These are phyloP conservation scores for Lasiosphaeriaceae sp. DNA, from an alignment of 495 filamentous ascomycete species.

Conservation along the genomic window DNA sequence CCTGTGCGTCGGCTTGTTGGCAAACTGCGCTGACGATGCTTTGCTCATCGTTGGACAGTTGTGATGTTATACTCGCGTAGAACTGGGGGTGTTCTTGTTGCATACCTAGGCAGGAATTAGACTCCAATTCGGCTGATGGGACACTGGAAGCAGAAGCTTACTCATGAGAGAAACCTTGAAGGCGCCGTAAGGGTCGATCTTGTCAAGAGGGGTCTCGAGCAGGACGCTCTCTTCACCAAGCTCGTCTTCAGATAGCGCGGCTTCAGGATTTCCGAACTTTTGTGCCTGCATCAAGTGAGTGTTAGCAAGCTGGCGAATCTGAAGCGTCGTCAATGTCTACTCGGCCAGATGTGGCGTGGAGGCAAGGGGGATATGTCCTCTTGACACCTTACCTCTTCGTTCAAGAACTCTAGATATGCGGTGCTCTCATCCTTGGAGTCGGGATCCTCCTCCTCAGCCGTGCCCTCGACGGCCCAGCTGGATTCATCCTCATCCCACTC, in stretches of 20 bases:
- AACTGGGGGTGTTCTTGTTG: conserved; percentile 89
- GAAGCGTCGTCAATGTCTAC: conserved; percentile 11
- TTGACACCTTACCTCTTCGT: conserved; percentile 64
- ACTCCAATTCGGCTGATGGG: background rate
- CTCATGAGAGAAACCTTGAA: conserved; percentile 79
- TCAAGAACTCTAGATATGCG: conserved; percentile 93
- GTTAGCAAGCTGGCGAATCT: conserved; percentile 31
- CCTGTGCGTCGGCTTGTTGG: conserved; percentile 63
- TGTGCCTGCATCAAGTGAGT: conserved; percentile 53
- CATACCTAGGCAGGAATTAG: conserved; percentile 56
- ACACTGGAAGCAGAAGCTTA: conserved; percentile 46
- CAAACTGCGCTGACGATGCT: conserved; percentile 73
- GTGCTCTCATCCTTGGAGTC: conserved; percentile 86
- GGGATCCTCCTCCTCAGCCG: conserved; percentile 49
- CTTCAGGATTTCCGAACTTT: conserved; percentile 66
- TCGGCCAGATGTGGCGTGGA: background rate
- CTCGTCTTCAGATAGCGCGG: conserved; percentile 71
- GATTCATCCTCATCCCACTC: conserved; percentile 71
- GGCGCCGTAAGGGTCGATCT: conserved; percentile 85
- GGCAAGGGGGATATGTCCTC: background rate
- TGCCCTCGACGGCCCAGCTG: conserved; percentile 47
- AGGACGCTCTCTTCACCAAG: conserved; percentile 87
- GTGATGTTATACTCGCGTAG: conserved; percentile 74
- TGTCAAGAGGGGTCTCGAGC: conserved; percentile 90
- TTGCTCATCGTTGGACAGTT: conserved; percentile 77